Conservation (phyloP, 1,284 basidiomycete genomes). For the Ustilago shanxiensis region DNA sequence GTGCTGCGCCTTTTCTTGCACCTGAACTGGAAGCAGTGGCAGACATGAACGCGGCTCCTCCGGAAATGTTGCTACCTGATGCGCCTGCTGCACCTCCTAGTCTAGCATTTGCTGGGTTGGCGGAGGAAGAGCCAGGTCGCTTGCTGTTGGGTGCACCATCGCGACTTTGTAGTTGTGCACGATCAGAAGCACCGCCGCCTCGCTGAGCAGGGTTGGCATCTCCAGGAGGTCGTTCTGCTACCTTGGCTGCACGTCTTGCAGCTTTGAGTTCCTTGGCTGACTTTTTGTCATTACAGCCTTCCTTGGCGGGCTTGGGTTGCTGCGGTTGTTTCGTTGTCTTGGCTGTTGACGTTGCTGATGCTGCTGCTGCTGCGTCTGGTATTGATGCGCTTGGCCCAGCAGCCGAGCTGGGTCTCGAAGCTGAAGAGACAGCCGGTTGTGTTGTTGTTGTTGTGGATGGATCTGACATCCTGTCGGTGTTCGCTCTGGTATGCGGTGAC, state of each 20-base stretch:
- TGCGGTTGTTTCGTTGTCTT: slow-evolving; percentile 15
- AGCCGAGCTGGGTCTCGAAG: slow-evolving; percentile 19
- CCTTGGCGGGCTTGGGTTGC: slow-evolving; percentile 23
- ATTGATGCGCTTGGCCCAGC: slow-evolving; percentile 27
- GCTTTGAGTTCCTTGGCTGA: slow-evolving; percentile 64
- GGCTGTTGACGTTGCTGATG: slow-evolving; percentile 2
- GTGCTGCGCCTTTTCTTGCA: slow-evolving; percentile 21
- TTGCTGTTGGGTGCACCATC: slow-evolving; percentile 17
- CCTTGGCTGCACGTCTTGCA: slow-evolving; percentile 59
- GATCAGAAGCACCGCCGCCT: slow-evolving; percentile 22
- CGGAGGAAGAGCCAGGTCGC: slow-evolving; percentile 38
- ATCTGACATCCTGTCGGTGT: slow-evolving; percentile 19
- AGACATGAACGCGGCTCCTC: slow-evolving; percentile 22
- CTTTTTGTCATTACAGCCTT: slow-evolving; percentile 41
- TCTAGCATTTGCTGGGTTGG: slow-evolving; percentile 19
- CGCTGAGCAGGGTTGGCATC: slow-evolving; percentile 14
- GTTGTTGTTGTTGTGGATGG: no score
- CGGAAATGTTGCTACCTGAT: not conserved
- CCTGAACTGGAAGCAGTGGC: slow-evolving; percentile 27
- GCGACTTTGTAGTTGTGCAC: slow-evolving; percentile 21
- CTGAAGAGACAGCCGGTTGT: slow-evolving; percentile 2
- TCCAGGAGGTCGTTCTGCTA: slow-evolving; percentile 34
- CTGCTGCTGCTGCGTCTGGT: not conserved
- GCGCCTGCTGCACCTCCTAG: slow-evolving; percentile 13
- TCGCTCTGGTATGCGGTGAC: not conserved